Conservation (phyloP, 2,329 filamentous ascomycete genomes). For the Chrysoporthe puriensis region DNA sequence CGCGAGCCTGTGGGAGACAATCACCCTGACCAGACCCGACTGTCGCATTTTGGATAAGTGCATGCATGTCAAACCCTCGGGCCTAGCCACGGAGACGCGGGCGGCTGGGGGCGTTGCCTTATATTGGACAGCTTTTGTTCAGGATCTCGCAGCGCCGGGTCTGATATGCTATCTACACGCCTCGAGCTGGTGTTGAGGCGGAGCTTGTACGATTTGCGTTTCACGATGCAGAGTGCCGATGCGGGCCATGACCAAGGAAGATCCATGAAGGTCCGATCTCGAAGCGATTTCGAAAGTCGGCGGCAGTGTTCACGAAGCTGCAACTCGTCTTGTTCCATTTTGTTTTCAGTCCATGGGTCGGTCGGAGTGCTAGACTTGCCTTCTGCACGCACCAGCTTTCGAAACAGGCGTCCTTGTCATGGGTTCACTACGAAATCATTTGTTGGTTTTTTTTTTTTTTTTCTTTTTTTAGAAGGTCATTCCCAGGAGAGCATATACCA, state of each 20-base stretch:
- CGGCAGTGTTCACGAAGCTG: constrained; percentile 13
- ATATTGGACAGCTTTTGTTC: constrained; percentile 34
- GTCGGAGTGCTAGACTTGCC: not conserved
- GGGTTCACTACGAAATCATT: constrained; percentile 20
- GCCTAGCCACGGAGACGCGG: constrained; percentile 1
- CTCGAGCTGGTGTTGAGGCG: constrained; percentile 19
- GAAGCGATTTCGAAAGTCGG: constrained; percentile 11
- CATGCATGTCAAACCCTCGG: constrained; percentile 2
- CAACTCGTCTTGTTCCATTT: not conserved
- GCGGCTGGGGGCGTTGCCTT: constrained; percentile 18
- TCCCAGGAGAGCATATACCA: constrained; percentile 30
- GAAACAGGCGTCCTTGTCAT: not conserved
- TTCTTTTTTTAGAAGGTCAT: constrained; percentile 19
- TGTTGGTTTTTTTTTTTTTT: not conserved
- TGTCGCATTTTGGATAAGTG: constrained; percentile 29
- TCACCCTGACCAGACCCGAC: not conserved
- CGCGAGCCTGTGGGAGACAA: not conserved
- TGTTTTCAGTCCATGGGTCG: not conserved
- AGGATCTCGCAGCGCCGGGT: constrained; percentile 27
- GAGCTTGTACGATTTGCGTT: constrained; percentile 24
- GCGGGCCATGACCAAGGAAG: not conserved
- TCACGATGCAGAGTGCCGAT: constrained; percentile 9
- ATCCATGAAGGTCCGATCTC: constrained; percentile 7
- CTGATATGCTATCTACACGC: constrained; percentile 25
- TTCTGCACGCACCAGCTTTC: constrained; percentile 3